Conservation (phyloP, 2,329 filamentous ascomycete genomes). For the Elsinoe fawcettii region DNA sequence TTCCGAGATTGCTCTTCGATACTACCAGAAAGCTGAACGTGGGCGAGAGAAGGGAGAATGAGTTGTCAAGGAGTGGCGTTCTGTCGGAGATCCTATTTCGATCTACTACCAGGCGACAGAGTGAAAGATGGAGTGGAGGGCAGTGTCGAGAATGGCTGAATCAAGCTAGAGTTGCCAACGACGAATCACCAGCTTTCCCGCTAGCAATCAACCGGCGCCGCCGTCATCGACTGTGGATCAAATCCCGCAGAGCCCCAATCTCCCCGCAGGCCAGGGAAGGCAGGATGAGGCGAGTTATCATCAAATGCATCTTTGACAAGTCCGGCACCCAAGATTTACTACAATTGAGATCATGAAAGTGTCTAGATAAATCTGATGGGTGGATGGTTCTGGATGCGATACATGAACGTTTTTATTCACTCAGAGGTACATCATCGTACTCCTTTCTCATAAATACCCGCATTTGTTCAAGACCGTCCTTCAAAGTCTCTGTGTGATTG, state of each 20-base stretch:
- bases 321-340: too few species aligned
- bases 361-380: too few species aligned
- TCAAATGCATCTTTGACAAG: not conserved
- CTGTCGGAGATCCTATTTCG: not conserved
- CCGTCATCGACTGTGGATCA: not conserved
- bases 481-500: slow-evolving; percentile 60
- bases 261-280: not conserved
- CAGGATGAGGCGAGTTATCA: not conserved
- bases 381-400: too few species aligned
- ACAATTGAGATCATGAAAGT: too few species aligned
- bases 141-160: slow-evolving; percentile 3
- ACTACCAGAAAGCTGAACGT: not conserved
- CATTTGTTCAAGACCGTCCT: slow-evolving; percentile 53
- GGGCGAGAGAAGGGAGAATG: not conserved
- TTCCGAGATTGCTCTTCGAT: not conserved
- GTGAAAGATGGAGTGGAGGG: not conserved
- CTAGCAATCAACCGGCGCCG: slow-evolving; percentile 3
- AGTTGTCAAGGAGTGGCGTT: slow-evolving; percentile 1
- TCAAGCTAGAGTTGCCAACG: slow-evolving; percentile 3
- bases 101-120: not conserved
- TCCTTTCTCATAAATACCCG: slow-evolving; percentile 49
- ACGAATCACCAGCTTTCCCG: slow-evolving; percentile 11
- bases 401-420: not conserved
- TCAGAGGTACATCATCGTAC: slow-evolving; percentile 44
- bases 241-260: slow-evolving; percentile 5